Base-by-base conservation (phyloP, 2,329 filamentous ascomycete genomes). In the Botrytis cinerea region DNA sequence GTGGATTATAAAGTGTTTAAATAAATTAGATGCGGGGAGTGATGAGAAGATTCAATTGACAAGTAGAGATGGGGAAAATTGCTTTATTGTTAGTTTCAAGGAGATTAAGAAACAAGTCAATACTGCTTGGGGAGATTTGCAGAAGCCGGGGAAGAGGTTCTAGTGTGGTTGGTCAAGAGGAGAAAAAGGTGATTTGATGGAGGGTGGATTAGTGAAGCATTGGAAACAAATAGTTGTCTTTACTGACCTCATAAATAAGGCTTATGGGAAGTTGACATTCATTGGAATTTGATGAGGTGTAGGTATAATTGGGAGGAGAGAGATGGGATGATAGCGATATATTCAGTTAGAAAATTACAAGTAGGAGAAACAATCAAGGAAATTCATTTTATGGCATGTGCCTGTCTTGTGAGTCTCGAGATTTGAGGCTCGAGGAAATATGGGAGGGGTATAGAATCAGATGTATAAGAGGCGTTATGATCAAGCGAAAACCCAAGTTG, bases 11-110 rank as follows among this genome's bases (percentile, higher is more conserved):
- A 89, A 88, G 40, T 95, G 92, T 80, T 83, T 99, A 77, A 98
- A 97, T 84, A 98, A 97, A 81, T 85, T 99, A 71, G 96, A 99
- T 83, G 93, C 94, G 0, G 96, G 95, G 0, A 89, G 89, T 2
- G 94, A 97, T 40, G 96, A 99, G 82, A 92, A 90, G 82, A 88
- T 99, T 68, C 92, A 91, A 77, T 84, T 99, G 71, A 91, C 94
- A 38, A 97, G 93, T 82, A 89, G 95, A 73, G 95, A 99, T 82
- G 93, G 97, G 80, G 93, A 97, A 82, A 96, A 91, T 72, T 91
- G 92, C 76, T 92, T 98, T 80, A 87, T 98, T 72, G 91, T 98
- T 74, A 95, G 90, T 77, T 99, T 97, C 82, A 93, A 93, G 82
- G 96, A 98, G 82, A 83, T 99, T 75, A 97, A 89, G 83, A 89